Evolutionary conservation across 192 early-diverging fungal species (phyloP), one percentile per base, ranked within the genome.

Genomic region (Radiomyces spectabilis): DNA sequence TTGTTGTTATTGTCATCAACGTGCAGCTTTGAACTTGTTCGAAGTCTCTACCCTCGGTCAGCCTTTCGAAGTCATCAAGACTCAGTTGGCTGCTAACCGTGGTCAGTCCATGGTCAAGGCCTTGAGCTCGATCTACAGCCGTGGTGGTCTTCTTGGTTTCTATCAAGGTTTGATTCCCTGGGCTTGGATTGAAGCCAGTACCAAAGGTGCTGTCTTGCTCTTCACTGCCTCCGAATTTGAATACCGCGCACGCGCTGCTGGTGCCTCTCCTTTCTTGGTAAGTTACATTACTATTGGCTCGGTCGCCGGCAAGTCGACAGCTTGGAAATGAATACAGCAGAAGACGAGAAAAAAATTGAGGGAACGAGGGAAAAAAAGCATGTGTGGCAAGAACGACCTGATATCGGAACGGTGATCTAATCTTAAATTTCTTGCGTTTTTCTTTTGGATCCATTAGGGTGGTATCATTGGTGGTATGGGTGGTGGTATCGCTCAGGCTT

Each of bases 61-160:
- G 68, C 94, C 94, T 30, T 97, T 97, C 69, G 93, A 96, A 75
- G 94, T 97, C 21, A 69, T 93, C 61, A 96, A 96, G 74, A 96
- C 93, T 8, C 92, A 94, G 55, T 82, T 97, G 71, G 93, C 93
- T 40, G 88, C 92, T 31, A 92, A 95, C 78, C 86, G 92, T 21
- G 89, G 82, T 37, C 89, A 95, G 54, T 79, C 75, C 31, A 81
- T 97, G 54, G 57, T 68, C 18, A 78, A 74, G 10, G 80, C 93
- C 31, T 56, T 94, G 29, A 68, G 68, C 35, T 87, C 84, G 61
- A 90, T 90, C 22, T 93, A 86, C 59, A 67, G 81, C 22, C 84
- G 93, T 27, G 92, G 92, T 51, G 92, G 92, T 16, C 57, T 97
- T 46, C 55, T 86, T 37, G 96, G 94, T 8, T 99, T 94, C 72